Evolutionary conservation across 2,329 filamentous ascomycete genomes (phyloP), one percentile per base, ranked within the genome.

Genomic region (Zymoseptoria crescenta): DNA sequence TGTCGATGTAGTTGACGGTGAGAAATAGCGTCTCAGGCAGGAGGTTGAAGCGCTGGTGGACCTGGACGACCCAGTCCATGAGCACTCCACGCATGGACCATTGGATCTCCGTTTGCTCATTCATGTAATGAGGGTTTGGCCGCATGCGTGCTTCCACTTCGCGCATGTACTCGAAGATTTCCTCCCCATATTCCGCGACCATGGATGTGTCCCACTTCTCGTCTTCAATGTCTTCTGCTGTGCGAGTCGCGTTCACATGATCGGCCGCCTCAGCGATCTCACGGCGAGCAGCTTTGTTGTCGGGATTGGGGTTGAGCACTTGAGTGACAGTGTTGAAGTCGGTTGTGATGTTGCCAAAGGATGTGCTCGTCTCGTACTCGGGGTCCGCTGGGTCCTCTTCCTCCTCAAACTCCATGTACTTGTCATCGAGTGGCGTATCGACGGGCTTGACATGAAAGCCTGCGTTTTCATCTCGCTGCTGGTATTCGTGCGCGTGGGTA

Each of bases 71-170:
- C 94, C 94, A 99, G 74, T 97, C 94, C 86, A 99, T 95, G 57
- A 99, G 81, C 21, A 97, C 91, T 5, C 91, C 88, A 52, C 94
- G 90, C 94, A 97, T 99, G 2, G 92, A 96, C 94, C 94, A 99
- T 72, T 96, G 90, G 59, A 99, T 95, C 74, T 97, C 93, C 16
- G 57, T n/a, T 74, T 99, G 94, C 65, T 88, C 86, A 63, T 96
- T 91, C 93, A 99, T 99, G 80, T 99, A 99, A 73, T 94, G 85
- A 3, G 91, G 81, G 69, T 94, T 92, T 1, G 94, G 94, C 49
- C 92, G 80, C 84, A 96, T 88, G 67, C 86, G 73, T 81, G 83
- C 89, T 86, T 99, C 94, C 55, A 96, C 85, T 59, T 89, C 81
- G 56, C 84, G 85, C 89, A 97, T 91, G 77, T 97, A 96, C 27